A percentile compares a stretch with the other conserved stretches of the same genome.
These are phyloP conservation scores for Crithidia bombi DNA, from an alignment of 208 protist species.

Conservation along the genomic window DNA sequence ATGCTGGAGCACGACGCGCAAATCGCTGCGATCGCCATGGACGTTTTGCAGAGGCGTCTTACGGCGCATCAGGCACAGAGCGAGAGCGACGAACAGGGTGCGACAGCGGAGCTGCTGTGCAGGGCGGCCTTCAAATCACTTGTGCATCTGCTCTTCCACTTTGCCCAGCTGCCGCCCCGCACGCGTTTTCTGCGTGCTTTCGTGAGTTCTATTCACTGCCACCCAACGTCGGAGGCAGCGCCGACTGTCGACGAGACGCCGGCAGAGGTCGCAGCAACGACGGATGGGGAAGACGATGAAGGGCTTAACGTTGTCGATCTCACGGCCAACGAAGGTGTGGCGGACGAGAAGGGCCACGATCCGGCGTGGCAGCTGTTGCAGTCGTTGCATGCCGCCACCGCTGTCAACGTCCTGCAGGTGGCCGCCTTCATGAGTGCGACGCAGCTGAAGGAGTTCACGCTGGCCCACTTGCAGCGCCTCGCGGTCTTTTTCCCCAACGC, in stretches of 20 bases:
- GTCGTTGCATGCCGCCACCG: constrained; percentile 8
- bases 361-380: background rate
- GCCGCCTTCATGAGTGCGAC: constrained; percentile 31
- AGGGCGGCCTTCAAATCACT: constrained; percentile 13
- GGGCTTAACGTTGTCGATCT: too few species aligned
- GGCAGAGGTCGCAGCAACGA: constrained; percentile 2
- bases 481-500: constrained; percentile 43
- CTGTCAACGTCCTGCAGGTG: constrained; percentile 31
- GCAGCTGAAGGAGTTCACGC: constrained; percentile 54
- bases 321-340: background rate
- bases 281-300: background rate
- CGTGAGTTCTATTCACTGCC: background rate
- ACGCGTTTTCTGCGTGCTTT: background rate
- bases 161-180: constrained; percentile 4
- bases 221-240: background rate
- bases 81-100: background rate
- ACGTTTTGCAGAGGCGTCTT: constrained; percentile 28
- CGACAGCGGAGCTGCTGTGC: background rate
- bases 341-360: background rate
- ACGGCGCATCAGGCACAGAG: background rate
- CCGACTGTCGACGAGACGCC: background rate
- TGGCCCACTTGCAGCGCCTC: constrained; percentile 54
- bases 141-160: constrained; percentile 14
- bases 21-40: constrained; percentile 17
- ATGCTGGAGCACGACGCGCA: constrained; percentile 30